Evolutionary conservation across 768 basidiomycete genomes (phyloP), one percentile per base, ranked within the genome.

Genomic region (Psilocybe cubensis): DNA sequence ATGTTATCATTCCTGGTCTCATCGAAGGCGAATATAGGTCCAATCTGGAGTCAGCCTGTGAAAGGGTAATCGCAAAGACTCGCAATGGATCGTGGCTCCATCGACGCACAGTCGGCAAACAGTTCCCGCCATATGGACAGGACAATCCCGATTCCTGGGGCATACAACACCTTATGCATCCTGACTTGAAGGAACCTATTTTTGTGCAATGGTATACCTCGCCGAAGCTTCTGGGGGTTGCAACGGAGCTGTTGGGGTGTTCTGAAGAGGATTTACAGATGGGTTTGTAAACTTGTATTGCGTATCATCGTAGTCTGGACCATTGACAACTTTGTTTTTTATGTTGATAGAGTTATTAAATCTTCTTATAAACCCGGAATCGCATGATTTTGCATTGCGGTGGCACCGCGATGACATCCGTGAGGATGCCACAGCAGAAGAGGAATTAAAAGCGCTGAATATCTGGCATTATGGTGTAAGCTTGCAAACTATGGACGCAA

Each of bases 81-180:
- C 83, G 90, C 4, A 50, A 74, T 0, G 88, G 88, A 1, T 58
- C 67, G 2, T 92, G 90, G 91, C 74, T 82, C 0, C 77, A 87
- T 62, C 77, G 88, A 3, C 81, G 91, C 31, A 86, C 84, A 0
- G 87, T 92, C 17, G 91, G 91, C 1, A 87, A 86, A 58, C 88
- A 91, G 68, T 92, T 92, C 59, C 89, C 91, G 3, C 91, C 90
- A 0, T 92, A 79, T 62, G 85, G 79, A 51, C 70, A 80, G 28
- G 75, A 74, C 14, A 70, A 83, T 50, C 80, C 83, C 1, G 91
- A 92, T 69, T 83, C 86, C 0, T 92, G 91, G 90, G 91, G 91
- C 1, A 84, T 91, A 1, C 91, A 92, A 62, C 89, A 92, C 59
- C 69, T 89, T 43, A 92, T 93, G 91, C 90, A 92, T 64, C 91